Evolutionary conservation across 2,329 filamentous ascomycete species (phyloP).

Genomic region (Ophioceras dolichostomum): DNA sequence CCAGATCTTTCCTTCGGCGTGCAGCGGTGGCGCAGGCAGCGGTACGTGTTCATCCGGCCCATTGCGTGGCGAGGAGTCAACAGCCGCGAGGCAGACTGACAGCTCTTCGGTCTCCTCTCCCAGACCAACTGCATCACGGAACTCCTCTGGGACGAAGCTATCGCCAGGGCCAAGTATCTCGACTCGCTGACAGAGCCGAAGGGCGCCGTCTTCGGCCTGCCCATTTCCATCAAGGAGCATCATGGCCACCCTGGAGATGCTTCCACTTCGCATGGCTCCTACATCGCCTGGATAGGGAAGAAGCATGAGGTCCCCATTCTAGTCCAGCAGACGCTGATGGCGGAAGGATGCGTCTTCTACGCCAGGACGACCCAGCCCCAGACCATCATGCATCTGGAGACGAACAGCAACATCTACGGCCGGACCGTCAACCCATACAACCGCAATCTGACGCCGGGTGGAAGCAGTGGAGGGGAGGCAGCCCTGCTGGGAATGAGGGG

Average conservation of each 20-base stretch:
- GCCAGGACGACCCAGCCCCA: slow-evolving; percentile 26
- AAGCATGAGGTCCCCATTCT: slow-evolving; percentile 4
- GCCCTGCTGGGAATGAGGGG: slow-evolving; percentile 48
- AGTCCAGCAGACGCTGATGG: slow-evolving; percentile 14
- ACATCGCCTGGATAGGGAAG: slow-evolving; percentile 5
- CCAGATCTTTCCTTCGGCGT: slow-evolving; percentile 5
- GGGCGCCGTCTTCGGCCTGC: slow-evolving; percentile 20
- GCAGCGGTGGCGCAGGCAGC: slow-evolving; percentile 6
- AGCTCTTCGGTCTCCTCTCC: not conserved
- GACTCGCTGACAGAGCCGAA: slow-evolving; percentile 19
- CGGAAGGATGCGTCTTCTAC: slow-evolving; percentile 14
- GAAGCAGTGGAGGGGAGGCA: slow-evolving; percentile 55
- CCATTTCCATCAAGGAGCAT: slow-evolving; percentile 22
- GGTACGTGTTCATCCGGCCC: not conserved
- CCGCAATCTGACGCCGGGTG: slow-evolving; percentile 46
- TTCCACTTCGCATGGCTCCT: slow-evolving; percentile 1
- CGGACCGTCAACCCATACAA: slow-evolving; percentile 51
- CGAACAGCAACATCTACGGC: slow-evolving; percentile 54
- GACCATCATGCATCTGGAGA: slow-evolving; percentile 57
- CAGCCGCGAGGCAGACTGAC: too few relatives aligned
- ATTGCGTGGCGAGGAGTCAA: too few relatives aligned
- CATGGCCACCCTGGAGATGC: slow-evolving; percentile 11
- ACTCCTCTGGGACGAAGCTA: slow-evolving; percentile 22
- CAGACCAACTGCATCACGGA: slow-evolving; percentile 21
- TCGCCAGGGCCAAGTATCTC: slow-evolving; percentile 18